These are phyloP conservation scores for Pichia sp. DNA, from an alignment of 1,139 yeast species.

Conservation along the genomic window DNA sequence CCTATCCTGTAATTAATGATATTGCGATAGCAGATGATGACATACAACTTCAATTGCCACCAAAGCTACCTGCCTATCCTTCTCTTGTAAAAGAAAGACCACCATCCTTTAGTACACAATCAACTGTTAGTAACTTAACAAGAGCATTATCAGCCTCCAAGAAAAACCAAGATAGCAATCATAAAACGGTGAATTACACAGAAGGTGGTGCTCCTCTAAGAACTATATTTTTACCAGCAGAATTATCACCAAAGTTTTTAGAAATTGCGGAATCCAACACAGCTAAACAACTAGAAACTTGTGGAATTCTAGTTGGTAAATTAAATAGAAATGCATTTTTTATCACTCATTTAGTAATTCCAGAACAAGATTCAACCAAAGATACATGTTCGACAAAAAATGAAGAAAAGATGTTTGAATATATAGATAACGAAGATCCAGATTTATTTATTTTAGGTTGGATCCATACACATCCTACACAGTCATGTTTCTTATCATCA, in stretches of 20 bases:
- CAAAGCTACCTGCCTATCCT: constrained; percentile 3
- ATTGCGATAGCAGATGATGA: constrained; percentile 18
- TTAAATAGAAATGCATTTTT: constrained; percentile 52
- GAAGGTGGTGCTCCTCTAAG: constrained; percentile 51
- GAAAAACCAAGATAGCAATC: constrained; percentile 26
- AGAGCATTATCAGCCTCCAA: constrained; percentile 1
- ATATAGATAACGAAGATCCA: constrained; percentile 42
- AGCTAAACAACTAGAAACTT: constrained; percentile 45
- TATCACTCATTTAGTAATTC: constrained; percentile 51
- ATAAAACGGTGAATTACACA: constrained; percentile 37
- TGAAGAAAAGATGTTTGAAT: constrained; percentile 50
- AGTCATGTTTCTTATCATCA: constrained; percentile 55
- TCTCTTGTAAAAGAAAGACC: neutral
- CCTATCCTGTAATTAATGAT: constrained; percentile 16
- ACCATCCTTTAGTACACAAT: neutral
- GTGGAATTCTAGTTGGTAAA: constrained; percentile 57
- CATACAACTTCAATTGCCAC: neutral
- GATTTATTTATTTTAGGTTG: constrained; percentile 52
- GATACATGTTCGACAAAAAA: constrained; percentile 53
- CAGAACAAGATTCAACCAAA: constrained; percentile 52
- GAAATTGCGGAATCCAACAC: constrained; percentile 44
- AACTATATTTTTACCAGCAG: constrained; percentile 42
- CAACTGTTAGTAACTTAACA: neutral
- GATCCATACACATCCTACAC: constrained; percentile 68
- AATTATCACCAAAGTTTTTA: constrained; percentile 38